Conservation (phyloP, 1,284 basidiomycete species). For the Ceratobasidium papillatum region DNA sequence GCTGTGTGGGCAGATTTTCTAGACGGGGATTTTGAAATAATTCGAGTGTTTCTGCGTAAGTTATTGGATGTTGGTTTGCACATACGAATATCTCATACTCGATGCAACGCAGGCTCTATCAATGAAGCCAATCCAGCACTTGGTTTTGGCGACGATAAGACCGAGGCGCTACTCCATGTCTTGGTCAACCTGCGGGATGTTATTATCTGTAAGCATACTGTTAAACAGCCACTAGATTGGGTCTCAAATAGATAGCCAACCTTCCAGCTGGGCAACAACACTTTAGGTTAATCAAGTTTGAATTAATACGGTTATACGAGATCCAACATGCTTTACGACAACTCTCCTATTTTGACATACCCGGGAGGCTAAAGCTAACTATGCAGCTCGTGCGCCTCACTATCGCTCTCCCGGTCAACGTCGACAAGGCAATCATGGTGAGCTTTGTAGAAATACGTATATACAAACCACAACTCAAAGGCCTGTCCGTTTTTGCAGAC, state of each 20-base stretch:
- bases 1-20: slow-evolving; percentile 82
- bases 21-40: slow-evolving; percentile 83
- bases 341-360: slow-evolving; percentile 80
- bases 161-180: slow-evolving; percentile 68
- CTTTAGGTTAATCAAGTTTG: slow-evolving; percentile 73
- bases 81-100: background rate
- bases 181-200: slow-evolving; percentile 72
- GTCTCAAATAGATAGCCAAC: background rate
- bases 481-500: background rate
- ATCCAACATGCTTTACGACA: slow-evolving; percentile 78
- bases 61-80: slow-evolving; percentile 42
- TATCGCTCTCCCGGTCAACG: slow-evolving; percentile 75
- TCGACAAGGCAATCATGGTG: slow-evolving; percentile 69
- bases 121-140: slow-evolving; percentile 77
- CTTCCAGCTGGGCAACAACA: slow-evolving; percentile 77
- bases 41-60: slow-evolving; percentile 75
- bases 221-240: background rate
- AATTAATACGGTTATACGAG: slow-evolving; percentile 77
- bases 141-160: slow-evolving; percentile 73
- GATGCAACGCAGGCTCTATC: slow-evolving; percentile 66
- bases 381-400: slow-evolving; percentile 83
- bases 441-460: slow-evolving; percentile 50
- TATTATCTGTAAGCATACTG: slow-evolving; percentile 63
- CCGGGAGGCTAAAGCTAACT: slow-evolving; percentile 77
- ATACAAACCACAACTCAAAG: slow-evolving; percentile 22